Evolutionary conservation across 257 asterid genomes (phyloP), one percentile per base, ranked within the genome.

Genomic region (Fraxinus americana): DNA sequence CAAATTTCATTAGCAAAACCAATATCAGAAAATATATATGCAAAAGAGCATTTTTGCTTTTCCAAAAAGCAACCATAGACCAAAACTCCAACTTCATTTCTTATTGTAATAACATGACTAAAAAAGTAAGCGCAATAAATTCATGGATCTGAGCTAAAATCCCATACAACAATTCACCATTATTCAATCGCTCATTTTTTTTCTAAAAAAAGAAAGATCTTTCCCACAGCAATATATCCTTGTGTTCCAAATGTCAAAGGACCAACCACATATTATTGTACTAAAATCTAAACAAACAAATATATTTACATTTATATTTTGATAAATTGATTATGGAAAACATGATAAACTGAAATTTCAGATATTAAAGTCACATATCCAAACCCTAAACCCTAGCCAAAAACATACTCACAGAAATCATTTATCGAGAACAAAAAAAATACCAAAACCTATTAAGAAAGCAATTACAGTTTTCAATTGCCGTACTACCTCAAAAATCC

Each of bases 311-410:
- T 48, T 48, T 48, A 48, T 48, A 48, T 3, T 48, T 48, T 48
- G 57, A 48, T 48, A 48, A 48, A 48, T 14, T 48, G 57, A 48
- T 48, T 14, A 4, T 16, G 14, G 21, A 48, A 48, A 45, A 48
- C 17, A 14, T 48, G 19, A 13, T 13, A 48, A 48, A 48, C n/a
- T 48, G 57, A 48, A 45, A 45, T 45, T 45, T 45, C 54, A 45
- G 54, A 11, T 43, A 43, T 43, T 43, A 43, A 13, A 45, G 19
- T 45, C n/a, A 45, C 54, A 14, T 3, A 45, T n/a, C 54, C 52
- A 71, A 78, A 67, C 81, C 85, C 81, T 68, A 71, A 81, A 75
- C 87, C 87, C 81, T 67, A 67, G 63, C 36, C 11, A 23, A 13
- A 57, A 11, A 1, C n/a, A 39, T 3, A n/a, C 54, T 35, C 32